Conservation (phyloP, 306 rosid genomes). For the Lathyrus sativus region DNA sequence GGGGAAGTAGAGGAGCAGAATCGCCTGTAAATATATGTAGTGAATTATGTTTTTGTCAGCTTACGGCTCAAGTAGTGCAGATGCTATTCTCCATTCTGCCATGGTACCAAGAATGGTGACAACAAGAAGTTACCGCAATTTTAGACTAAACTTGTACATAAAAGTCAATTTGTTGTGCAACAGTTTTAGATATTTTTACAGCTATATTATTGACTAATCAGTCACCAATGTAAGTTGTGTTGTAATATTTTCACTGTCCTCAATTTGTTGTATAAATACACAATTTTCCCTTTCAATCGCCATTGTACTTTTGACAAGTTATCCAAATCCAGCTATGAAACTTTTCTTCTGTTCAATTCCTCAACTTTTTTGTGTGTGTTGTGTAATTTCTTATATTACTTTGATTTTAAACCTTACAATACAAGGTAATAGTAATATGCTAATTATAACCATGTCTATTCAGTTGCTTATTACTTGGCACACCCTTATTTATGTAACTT, state of each 20-base stretch:
- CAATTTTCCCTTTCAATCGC: conserved; percentile 38
- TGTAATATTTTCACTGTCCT: conserved; percentile 39
- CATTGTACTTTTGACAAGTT: conserved; percentile 15
- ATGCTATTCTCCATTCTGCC: conserved; percentile 41
- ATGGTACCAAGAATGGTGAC: conserved; percentile 40
- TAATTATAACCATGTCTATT: neutral
- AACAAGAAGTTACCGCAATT: conserved; percentile 43
- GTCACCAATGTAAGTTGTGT: conserved; percentile 35
- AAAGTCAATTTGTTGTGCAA: conserved; percentile 38
- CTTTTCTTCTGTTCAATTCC: conserved; percentile 2
- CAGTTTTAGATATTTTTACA: conserved; percentile 43
- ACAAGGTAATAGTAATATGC: neutral
- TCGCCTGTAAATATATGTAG: conserved; percentile 62
- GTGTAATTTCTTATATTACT: neutral
- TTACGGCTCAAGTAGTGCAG: conserved; percentile 43
- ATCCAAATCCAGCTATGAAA: neutral
- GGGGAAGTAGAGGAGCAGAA: conserved; percentile 50
- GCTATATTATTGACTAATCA: conserved; percentile 45
- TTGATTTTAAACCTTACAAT: neutral
- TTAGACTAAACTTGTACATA: conserved; percentile 59
- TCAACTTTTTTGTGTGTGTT: neutral
- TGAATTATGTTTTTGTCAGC: conserved; percentile 46
- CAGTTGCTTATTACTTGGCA: neutral
- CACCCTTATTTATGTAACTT: neutral
- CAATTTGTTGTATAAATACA: conserved; percentile 38